Base-by-base conservation (phyloP, 441 rosid species). In the Jatropha multifida region DNA sequence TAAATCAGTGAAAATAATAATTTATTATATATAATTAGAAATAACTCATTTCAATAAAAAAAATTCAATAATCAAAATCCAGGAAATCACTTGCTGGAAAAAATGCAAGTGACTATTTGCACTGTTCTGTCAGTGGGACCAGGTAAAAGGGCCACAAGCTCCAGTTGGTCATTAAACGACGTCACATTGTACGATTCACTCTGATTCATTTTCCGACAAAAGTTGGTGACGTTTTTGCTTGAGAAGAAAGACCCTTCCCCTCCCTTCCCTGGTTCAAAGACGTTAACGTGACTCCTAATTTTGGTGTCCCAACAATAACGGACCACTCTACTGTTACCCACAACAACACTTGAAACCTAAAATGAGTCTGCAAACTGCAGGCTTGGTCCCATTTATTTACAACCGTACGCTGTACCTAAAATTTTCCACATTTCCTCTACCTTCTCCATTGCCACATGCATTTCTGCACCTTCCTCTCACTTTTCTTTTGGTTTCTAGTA, bases 281-380 rank as follows among this genome's bases (percentile, higher is more conserved):
- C 73, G 65, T 71, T 63, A 79, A 65, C 75, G 26, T 74, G 73
- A 79, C 76, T 66, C 74, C 32, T 70, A 52, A 70, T 74, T 58
- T 20, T 73, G 60, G 68, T 2, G 2, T 15, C 27, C 42, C 32
- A 44, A 44, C 10, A 54, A 11, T 14, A 32, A 32, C 32, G 13
- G 3, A 32, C 52, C 11, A 48, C 4, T 12, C 15, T 48, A 15
- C 52, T 1, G 14, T 12, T 48, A 48, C 4, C 15, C 9, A 44
- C 48, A 54, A 18, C 58, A 15, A 54, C 7, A 54, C 23, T 4
- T n/a, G 10, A 54, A 54, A 48, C 11, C 14, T 12, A 48, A 48
- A 48, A 12, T 48, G 52, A 48, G 11, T 48, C 51, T 48, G 15
- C 32, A 32, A 32, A 32, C 32, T 32, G 32, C 32, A 32, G 32